Base-by-base conservation (phyloP, 805 yeast species). In the Scheffersomyces stipitis region DNA sequence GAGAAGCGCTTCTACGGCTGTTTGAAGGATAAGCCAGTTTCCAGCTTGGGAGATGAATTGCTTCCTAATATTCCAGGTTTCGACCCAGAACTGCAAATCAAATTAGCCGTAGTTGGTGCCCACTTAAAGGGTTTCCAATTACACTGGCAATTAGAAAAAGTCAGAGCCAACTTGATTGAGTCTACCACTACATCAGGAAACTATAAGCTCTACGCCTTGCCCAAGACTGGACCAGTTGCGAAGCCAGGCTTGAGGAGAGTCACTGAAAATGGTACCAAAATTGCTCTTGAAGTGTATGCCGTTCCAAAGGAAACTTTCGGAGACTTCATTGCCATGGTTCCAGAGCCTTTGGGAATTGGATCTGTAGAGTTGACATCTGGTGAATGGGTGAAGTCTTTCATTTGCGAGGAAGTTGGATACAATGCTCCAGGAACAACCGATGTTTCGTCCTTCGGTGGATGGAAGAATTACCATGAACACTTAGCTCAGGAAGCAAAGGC, bases 101-200 rank as follows among this genome's bases (percentile, higher is more conserved):
- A 81, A 43, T 66, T 91, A 40, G 97, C 97, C 1, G 99, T 93
- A 26, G 98, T 91, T 32, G 99, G 99, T 38, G 97, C 97, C 32
- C 99, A 91, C 58, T 72, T 93, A 48, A 71, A 80, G 38, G 96
- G 96, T 1, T 76, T 88, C 71, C 89, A 89, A 32, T 73, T 91
- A 49, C 89, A 91, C 63, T 90, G 97, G 96, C 99, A 91, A 68
- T 72, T 91, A 43, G 83, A 85, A 51, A 78, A 84, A 58, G 93
- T 83, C 30, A 78, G 81, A 51, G 98, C 98, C 20, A 63, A 78
- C 2, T 78, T 86, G 37, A 54, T 83, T 3, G 69, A 75, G 46
- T 70, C 78, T 18, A 81, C 95, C 5, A 75, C 71, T 27, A 88
- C 98, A 3, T 71, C 96, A 1, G 57, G 73, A 8, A 70, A 79